A percentile compares a stretch with the other conserved stretches of the same genome.
phyloP scores from a whole-genome alignment of 768 basidiomycete species.

The Fistulinella prunicolor region DNA sequence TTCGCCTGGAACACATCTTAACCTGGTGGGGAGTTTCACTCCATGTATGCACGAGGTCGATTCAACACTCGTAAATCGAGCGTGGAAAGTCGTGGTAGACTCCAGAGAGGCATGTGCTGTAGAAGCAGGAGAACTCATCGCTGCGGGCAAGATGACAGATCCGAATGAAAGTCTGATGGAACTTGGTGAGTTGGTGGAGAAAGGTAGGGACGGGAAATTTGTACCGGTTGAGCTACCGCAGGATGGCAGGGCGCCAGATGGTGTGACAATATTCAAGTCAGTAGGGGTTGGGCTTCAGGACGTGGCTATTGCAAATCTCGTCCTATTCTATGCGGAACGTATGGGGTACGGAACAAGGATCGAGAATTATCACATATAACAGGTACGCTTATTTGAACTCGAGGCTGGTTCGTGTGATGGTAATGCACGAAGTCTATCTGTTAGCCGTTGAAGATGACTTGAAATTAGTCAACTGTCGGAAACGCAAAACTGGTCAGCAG shows the following conservation, averaged over 20 bases:
- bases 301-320: conserved; percentile 71
- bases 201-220: conserved; percentile 5
- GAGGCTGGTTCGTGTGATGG: neutral
- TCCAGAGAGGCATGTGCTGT: conserved; percentile 63
- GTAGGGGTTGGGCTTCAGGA: conserved; percentile 89
- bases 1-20: conserved; percentile 59
- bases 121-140: conserved; percentile 85
- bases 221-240: conserved; percentile 11
- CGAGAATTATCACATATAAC: conserved; percentile 39
- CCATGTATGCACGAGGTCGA: conserved; percentile 81
- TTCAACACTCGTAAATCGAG: conserved; percentile 50
- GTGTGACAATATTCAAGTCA: conserved; percentile 81
- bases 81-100: conserved; percentile 66
- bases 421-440: neutral
- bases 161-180: conserved; percentile 48
- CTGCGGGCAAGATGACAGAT: conserved; percentile 39
- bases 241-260: conserved; percentile 31
- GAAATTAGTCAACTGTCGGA: neutral
- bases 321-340: conserved; percentile 59
- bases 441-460: neutral
- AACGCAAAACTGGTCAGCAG: neutral
- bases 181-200: conserved; percentile 59
- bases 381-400: neutral
- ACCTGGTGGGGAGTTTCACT: conserved; percentile 80
- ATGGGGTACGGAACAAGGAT: conserved; percentile 52